Evolutionary conservation across 1,139 yeast species (phyloP).

Genomic region (Taphrina deformans): DNA sequence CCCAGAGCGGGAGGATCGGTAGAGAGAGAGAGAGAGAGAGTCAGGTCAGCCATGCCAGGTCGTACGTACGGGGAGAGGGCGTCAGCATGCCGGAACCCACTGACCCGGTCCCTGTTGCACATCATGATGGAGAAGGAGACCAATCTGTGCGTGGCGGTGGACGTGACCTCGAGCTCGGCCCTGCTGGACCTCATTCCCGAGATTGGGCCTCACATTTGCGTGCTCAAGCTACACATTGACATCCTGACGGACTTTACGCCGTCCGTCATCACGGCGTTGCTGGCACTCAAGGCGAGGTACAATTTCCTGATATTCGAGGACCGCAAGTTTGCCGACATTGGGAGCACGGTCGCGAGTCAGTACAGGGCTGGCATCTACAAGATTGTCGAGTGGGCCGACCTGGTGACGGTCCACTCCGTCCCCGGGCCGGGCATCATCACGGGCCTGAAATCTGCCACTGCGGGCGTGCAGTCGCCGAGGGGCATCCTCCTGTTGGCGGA

Average conservation of each 20-base stretch:
- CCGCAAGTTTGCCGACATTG: constrained; percentile 97
- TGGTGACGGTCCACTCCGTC: constrained; percentile 96
- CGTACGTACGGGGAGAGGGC: constrained; percentile 71
- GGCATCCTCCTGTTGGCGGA: constrained; percentile 96
- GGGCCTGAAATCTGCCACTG: constrained; percentile 55
- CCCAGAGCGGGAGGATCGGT: no score
- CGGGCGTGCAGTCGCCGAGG: constrained; percentile 47
- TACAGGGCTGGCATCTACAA: constrained; percentile 85
- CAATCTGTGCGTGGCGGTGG: constrained; percentile 95
- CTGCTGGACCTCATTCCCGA: constrained; percentile 68
- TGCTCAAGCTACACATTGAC: constrained; percentile 93
- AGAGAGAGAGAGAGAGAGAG: no score
- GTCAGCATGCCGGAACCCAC: constrained; percentile 65
- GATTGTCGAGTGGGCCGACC: constrained; percentile 93
- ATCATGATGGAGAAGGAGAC: constrained; percentile 80
- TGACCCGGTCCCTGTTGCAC: constrained; percentile 70
- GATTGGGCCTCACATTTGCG: constrained; percentile 87
- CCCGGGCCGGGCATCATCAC: constrained; percentile 92
- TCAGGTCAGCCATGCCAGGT: constrained; percentile 2
- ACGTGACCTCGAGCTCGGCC: constrained; percentile 76
- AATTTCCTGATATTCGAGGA: constrained; percentile 89
- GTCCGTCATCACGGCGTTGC: constrained; percentile 76
- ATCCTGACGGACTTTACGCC: constrained; percentile 83
- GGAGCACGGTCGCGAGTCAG: constrained; percentile 95
- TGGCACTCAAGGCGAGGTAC: constrained; percentile 70